These are phyloP conservation scores for Neoarthrinium moseri DNA, from an alignment of 2,329 filamentous ascomycete genomes.

Conservation along the genomic window DNA sequence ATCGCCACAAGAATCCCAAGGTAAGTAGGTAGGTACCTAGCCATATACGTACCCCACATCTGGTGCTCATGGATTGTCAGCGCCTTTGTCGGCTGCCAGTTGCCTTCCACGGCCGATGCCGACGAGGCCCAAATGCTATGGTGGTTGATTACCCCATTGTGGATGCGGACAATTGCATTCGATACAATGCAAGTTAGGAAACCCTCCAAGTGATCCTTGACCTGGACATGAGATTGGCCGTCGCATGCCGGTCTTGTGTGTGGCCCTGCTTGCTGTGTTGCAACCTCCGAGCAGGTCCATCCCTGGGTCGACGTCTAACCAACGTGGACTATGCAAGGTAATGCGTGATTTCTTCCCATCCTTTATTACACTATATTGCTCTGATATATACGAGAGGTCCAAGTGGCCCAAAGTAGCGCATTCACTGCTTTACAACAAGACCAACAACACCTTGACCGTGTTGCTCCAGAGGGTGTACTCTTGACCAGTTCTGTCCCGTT, in stretches of 20 bases:
- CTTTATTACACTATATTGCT: slow-evolving; percentile 18
- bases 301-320: not conserved
- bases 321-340: slow-evolving; percentile 5
- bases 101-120: too few species aligned
- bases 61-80: too few species aligned
- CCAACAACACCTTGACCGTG: slow-evolving; percentile 1
- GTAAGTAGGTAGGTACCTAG: too few species aligned
- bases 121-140: too few species aligned
- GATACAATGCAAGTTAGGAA: not conserved
- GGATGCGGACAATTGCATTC: not conserved
- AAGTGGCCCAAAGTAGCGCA: slow-evolving; percentile 16
- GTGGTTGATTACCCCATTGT: too few species aligned
- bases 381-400: slow-evolving; percentile 16
- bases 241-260: not conserved
- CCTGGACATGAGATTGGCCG: not conserved
- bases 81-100: too few species aligned
- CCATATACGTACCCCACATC: too few species aligned
- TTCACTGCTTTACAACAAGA: slow-evolving; percentile 12
- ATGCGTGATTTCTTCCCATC: slow-evolving; percentile 15
- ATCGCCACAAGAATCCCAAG: too few species aligned
- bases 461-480: not conserved
- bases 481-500: too few species aligned
- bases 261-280: slow-evolving; percentile 4
- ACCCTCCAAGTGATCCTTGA: not conserved
- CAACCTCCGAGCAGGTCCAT: not conserved